Evolutionary conservation across 345 rosid species (phyloP), one percentile per base, ranked within the genome.

Genomic region (Populus alba): DNA sequence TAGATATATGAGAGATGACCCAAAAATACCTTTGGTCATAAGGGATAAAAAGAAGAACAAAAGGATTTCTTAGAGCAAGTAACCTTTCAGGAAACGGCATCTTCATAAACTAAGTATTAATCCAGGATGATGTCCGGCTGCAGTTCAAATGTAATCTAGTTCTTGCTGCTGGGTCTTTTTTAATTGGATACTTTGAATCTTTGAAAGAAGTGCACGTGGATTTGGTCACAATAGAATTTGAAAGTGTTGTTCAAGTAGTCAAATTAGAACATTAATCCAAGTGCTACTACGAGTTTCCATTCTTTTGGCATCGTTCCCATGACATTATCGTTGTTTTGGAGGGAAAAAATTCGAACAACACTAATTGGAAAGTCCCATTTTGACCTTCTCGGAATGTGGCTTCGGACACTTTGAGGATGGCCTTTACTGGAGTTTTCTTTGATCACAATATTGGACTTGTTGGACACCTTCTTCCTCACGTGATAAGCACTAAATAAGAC

Each of bases 361-460:
- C 33, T 31, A 31, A 31, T 31, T 2, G 33, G 33, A 31, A 31
- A 31, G 33, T 31, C 33, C 33, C 70, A 1, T 35, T 69, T 79
- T 81, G 68, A 80, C 85, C 72, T 57, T 78, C 85, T 84, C 78
- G 85, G 79, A 74, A 74, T 72, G 73, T 47, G 83, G 80, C 55
- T 17, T 49, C 27, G 45, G 33, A 63, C 66, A 75, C 59, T 33
- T 37, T 47, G 62, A 49, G 39, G 39, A 71, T 71, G n/a, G 69
- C 41, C 35, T 61, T 37, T 25, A 8, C 68, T 73, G 68, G 23
- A 66, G 49, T 27, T 59, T 13, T 25, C 17, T 23, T 27, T 8
- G 3, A 31, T 31, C 33, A 31, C 33, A 31, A 2, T 2, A 31
- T 31, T 31, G 33, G 33, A 31, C 33, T 31, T 31, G 33, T 3